A percentile compares a stretch with the other conserved stretches of the same genome.
These are phyloP conservation scores for Starmerella riodocensis DNA, from an alignment of 805 yeast genomes.

Conservation along the genomic window DNA sequence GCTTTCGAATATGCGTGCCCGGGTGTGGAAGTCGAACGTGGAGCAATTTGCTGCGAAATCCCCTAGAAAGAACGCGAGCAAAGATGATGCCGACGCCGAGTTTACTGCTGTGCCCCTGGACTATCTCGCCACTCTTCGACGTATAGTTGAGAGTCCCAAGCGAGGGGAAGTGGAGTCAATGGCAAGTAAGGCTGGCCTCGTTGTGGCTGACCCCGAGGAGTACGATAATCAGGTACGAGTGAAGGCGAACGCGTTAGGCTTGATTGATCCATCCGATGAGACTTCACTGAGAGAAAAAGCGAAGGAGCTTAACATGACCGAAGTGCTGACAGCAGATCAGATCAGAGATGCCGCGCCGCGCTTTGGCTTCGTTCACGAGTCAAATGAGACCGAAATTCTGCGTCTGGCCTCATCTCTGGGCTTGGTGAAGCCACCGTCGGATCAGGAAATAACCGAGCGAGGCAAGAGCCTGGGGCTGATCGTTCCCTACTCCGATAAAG, in stretches of 20 bases:
- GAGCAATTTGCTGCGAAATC: too few species aligned
- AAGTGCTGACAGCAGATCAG: not conserved
- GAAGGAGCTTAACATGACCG: not conserved
- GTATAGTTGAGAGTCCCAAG: constrained; percentile 26
- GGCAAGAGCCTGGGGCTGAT: constrained; percentile 17
- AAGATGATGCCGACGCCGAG: constrained; percentile 7
- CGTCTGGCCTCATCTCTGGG: not conserved
- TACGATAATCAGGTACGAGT: constrained; percentile 36
- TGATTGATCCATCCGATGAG: constrained; percentile 7
- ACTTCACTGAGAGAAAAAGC: not conserved
- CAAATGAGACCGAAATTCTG: not conserved
- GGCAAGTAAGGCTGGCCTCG: constrained; percentile 23
- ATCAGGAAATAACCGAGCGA: constrained; percentile 8
- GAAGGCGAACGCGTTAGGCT: constrained; percentile 10
- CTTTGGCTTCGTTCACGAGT: not conserved
- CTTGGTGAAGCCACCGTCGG: not conserved
- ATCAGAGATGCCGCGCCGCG: not conserved
- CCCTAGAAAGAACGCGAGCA: not conserved
- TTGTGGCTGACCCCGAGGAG: not conserved
- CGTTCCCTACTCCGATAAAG: constrained; percentile 2
- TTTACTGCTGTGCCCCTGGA: constrained; percentile 24
- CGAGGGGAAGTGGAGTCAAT: constrained; percentile 21
- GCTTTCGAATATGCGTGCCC: constrained; percentile 26
- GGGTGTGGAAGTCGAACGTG: constrained; percentile 10
- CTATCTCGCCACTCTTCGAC: constrained; percentile 24